Percentiles rank a stretch among this genome's conserved stretches.
These are phyloP conservation scores for Parietaria judaica DNA, from an alignment of 306 rosid species.

Conservation along the genomic window DNA sequence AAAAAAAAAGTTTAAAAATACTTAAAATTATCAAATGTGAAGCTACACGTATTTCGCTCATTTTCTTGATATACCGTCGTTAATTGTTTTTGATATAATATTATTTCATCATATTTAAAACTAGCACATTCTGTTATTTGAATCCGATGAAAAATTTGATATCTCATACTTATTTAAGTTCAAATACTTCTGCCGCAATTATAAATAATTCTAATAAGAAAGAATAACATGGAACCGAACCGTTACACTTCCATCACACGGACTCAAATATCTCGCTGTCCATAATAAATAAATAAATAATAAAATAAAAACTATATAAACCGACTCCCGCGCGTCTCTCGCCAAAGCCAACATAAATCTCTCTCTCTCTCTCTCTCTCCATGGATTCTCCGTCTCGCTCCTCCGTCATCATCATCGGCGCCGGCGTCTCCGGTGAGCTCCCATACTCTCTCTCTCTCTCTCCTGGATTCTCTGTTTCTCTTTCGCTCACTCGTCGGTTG, in stretches of 20 bases:
- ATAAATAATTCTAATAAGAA: too few species aligned
- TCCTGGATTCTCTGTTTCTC: background rate
- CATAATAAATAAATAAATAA: slow-evolving; percentile 3
- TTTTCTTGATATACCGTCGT: too few species aligned
- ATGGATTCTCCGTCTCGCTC: slow-evolving; percentile 71
- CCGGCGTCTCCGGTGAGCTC: slow-evolving; percentile 78
- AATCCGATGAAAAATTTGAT: too few species aligned
- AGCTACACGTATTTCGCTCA: too few species aligned
- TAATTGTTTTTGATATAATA: too few species aligned
- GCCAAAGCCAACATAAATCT: slow-evolving; percentile 16
- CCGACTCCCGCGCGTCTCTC: slow-evolving; percentile 44
- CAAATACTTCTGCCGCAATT: too few species aligned
- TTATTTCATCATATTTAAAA: too few species aligned
- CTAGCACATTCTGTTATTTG: too few species aligned
- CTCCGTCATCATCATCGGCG: slow-evolving; percentile 83
- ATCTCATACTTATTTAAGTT: too few species aligned
- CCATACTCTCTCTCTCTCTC: background rate
- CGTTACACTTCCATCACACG: background rate
- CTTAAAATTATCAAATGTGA: too few species aligned
- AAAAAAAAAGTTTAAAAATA: too few species aligned
- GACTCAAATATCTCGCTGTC: slow-evolving; percentile 5
- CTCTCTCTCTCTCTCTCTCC: slow-evolving; percentile 11
- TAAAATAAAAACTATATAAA: slow-evolving; percentile 43
- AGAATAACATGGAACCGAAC: background rate
- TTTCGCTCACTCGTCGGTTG: background rate